These are phyloP conservation scores for Dicorynia guianensis DNA, from an alignment of 306 rosid genomes.

Conservation along the genomic window DNA sequence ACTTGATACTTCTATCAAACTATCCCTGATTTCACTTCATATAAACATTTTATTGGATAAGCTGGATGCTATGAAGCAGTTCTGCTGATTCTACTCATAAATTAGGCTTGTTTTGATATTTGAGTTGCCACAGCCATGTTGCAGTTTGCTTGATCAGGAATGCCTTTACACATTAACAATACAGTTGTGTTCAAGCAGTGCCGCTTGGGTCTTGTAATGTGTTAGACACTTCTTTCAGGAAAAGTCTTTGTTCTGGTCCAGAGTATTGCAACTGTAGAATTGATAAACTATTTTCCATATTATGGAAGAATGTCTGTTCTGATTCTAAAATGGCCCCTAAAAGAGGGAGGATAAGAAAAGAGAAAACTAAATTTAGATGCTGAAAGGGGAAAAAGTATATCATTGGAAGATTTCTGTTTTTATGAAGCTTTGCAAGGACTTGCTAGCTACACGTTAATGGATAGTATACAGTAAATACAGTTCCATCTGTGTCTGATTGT, in stretches of 20 bases:
- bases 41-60: background rate
- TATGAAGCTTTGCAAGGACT: constrained; percentile 12
- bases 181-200: background rate
- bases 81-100: constrained; percentile 5
- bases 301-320: background rate
- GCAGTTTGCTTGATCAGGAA: constrained; percentile 14
- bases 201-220: background rate
- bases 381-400: constrained; percentile 1
- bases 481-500: background rate
- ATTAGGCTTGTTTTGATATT: constrained; percentile 10
- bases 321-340: background rate
- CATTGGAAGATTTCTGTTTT: constrained; percentile 28
- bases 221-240: background rate
- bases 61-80: constrained; percentile 11
- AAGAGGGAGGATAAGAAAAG: background rate
- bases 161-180: background rate
- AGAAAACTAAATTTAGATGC: constrained; percentile 17
- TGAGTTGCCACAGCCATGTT: constrained; percentile 10
- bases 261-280: background rate
- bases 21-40: background rate
- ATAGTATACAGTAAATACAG: background rate
- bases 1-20: background rate
- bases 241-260: background rate
- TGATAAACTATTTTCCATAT: background rate
- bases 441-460: constrained; percentile 3